A percentile compares a stretch with the other conserved stretches of the same genome.
Evolutionary conservation across 257 asterid genomes (phyloP).

Genomic region (Solanum bulbocastanum): DNA sequence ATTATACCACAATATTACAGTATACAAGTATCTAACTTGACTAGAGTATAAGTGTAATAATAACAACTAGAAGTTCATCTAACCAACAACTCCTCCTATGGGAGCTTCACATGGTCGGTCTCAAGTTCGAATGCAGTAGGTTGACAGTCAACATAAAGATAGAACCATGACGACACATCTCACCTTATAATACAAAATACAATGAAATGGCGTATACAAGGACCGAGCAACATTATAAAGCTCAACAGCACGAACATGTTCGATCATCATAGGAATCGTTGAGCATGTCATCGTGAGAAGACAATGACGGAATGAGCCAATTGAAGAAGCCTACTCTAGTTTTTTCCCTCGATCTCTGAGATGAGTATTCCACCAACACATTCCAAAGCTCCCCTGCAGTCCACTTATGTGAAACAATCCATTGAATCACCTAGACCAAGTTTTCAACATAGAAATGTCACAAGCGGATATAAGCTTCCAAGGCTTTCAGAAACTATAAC

Average conservation of each 20-base stretch:
- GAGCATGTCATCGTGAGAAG: constrained; percentile 14
- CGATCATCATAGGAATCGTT: not conserved
- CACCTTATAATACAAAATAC: not conserved
- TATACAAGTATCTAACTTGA: not conserved
- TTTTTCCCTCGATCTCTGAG: constrained; percentile 31
- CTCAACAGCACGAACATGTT: not conserved
- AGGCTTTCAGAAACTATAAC: not conserved
- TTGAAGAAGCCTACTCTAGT: constrained; percentile 41
- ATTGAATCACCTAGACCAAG: constrained; percentile 28
- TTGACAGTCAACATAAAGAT: not conserved
- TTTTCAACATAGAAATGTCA: not conserved
- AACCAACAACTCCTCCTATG: not conserved
- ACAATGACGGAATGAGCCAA: constrained; percentile 62
- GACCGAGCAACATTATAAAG: not conserved
- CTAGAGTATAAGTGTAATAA: not conserved
- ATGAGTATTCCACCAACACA: constrained; percentile 53
- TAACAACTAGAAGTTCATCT: not conserved
- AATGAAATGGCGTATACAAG: not conserved
- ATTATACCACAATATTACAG: not conserved
- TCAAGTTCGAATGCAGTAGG: not conserved
- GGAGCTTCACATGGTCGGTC: not conserved
- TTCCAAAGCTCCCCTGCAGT: constrained; percentile 81
- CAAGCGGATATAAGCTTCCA: not conserved
- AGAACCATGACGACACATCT: not conserved
- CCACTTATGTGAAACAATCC: constrained; percentile 69